Conservation (phyloP, 805 yeast species). For the Kurtzmaniella fragi region DNA sequence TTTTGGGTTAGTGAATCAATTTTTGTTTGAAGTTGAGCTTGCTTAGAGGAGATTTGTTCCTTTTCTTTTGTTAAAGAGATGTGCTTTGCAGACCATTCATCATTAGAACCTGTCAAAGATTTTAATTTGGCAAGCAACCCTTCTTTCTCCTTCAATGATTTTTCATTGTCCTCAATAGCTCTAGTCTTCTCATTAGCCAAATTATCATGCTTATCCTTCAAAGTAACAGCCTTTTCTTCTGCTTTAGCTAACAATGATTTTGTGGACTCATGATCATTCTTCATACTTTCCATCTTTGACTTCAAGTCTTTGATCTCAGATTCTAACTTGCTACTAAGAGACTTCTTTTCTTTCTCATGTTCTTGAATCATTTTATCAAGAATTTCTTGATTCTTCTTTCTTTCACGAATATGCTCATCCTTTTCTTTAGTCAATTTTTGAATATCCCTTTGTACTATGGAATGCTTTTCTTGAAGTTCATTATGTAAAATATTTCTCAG, state of each 20-base stretch:
- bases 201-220: constrained; percentile 9
- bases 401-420: neutral
- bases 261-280: constrained; percentile 8
- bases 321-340: neutral
- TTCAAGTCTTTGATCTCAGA: constrained; percentile 8
- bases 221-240: constrained; percentile 7
- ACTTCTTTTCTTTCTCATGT: constrained; percentile 3
- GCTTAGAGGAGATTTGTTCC: neutral
- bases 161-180: neutral
- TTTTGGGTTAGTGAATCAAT: constrained; percentile 3
- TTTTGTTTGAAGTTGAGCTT: constrained; percentile 6
- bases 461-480: constrained; percentile 9
- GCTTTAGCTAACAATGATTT: constrained; percentile 7
- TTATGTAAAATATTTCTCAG: constrained; percentile 9
- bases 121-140: constrained; percentile 4
- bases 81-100: neutral
- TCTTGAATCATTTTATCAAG: constrained; percentile 8
- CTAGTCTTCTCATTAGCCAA: constrained; percentile 4
- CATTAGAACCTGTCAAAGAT: neutral
- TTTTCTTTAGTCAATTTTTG: neutral
- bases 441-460: constrained; percentile 10
- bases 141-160: constrained; percentile 4
- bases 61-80: neutral
- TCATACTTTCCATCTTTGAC: constrained; percentile 4
- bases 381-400: constrained; percentile 1